Base-by-base conservation (phyloP, 2,329 filamentous ascomycete species). In the Colletotrichum liriopes region DNA sequence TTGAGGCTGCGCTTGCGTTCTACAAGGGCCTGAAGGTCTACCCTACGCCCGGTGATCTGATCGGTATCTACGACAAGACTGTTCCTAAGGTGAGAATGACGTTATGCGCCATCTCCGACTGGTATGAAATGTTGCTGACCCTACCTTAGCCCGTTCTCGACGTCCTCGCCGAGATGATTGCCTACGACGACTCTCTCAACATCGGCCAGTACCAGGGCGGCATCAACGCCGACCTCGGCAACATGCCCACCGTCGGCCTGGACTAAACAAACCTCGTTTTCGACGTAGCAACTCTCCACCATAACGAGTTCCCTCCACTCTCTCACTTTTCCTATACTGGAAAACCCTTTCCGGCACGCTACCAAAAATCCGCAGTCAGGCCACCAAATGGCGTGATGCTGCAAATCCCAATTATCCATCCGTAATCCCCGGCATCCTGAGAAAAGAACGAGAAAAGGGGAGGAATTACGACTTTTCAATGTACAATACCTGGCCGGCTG, bases 1-100 rank as follows among this genome's bases (percentile, higher is more conserved):
- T 98, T 71, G 95, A 98, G 76, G 94, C 96, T 63, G 96, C 96
- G 59, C 87, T 98, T 73, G 94, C 94, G 83, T 99, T 99, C 86
- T 99, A 98, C 90, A 97, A 95, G 89, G 96, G 95, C 55, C 90
- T 99, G 77, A 99, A 99, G 90, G 96, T 98, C 77, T 99, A 99
- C 86, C 96, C 96, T 64, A 93, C 94, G 79, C 96, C 96, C 16
- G 90, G 92, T 78, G 96, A 98, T 80, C 88, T 99, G 78, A 98
- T 99, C 82, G 90, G 90, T 79, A 98, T 99, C 83, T 99, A 99
- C 85, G 96, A 99, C 84, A 98, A 97, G 90, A 98, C 96, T 41
- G 95, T 98, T 56, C 93, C 96, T 78, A 98, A 98, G 93, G 95
- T 94, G 78, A 74, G 79, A 60, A 35, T 39, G 23, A 14, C 37